Percentiles rank a stretch among this genome's conserved stretches.
These are phyloP conservation scores for Cryoendolithus antarcticus DNA, from an alignment of 2,329 filamentous ascomycete species.

Conservation along the genomic window DNA sequence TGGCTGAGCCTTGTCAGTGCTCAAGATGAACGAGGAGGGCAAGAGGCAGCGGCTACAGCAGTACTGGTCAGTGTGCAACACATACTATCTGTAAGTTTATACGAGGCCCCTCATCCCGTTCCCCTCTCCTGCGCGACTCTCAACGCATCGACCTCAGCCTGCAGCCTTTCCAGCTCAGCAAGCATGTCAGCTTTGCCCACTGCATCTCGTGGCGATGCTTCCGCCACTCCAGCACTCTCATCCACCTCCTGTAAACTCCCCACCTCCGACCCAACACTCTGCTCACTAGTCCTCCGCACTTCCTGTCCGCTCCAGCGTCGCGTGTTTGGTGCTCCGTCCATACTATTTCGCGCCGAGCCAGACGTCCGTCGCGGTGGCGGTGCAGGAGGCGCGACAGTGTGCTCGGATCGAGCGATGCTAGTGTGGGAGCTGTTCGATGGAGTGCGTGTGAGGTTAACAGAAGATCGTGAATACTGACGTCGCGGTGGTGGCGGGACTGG, in stretches of 20 bases:
- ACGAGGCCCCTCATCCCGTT: constrained; percentile 2
- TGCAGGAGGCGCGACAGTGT: constrained; percentile 14
- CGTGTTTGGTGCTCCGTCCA: constrained; percentile 8
- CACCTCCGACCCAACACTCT: constrained; percentile 6
- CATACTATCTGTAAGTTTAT: no score
- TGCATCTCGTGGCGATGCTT: not conserved
- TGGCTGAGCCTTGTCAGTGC: no score
- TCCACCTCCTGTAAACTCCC: constrained; percentile 12
- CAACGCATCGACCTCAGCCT: constrained; percentile 21
- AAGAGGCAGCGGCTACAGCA: no score
- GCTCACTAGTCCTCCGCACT: constrained; percentile 3
- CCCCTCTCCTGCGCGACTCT: constrained; percentile 5
- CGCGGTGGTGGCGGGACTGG: constrained; percentile 18
- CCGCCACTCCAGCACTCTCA: not conserved
- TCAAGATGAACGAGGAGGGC: no score
- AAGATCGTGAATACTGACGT: constrained; percentile 13
- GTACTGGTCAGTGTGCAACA: no score
- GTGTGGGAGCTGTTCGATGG: constrained; percentile 10
- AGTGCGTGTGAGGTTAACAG: constrained; percentile 8
- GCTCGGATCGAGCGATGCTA: constrained; percentile 10
- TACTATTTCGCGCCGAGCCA: constrained; percentile 12
- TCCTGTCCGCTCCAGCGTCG: no score
- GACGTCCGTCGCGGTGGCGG: constrained; percentile 18
- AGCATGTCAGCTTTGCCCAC: constrained; percentile 13
- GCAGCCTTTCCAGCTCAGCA: constrained; percentile 20